phyloP scores from a whole-genome alignment of 1,139 yeast genomes.

The Lodderomyces jiufengensis region DNA sequence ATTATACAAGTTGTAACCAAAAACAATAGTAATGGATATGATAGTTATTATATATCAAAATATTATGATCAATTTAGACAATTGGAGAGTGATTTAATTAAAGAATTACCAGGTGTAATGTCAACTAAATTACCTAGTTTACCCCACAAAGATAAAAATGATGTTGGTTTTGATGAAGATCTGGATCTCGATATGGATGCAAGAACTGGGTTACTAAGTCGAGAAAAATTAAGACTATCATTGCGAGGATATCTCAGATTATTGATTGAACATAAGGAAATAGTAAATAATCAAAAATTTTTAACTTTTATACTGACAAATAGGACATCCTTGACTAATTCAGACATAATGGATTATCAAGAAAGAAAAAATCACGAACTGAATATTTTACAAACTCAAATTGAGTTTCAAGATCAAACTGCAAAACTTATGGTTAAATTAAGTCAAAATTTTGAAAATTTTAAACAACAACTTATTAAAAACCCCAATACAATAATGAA shows the following conservation, averaged over 20 bases:
- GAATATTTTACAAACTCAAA: conserved; percentile 59
- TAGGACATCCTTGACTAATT: conserved; percentile 20
- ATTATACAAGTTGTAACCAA: conserved; percentile 14
- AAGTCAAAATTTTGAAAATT: conserved; percentile 48
- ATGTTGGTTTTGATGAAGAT: conserved; percentile 20
- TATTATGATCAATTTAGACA: conserved; percentile 63
- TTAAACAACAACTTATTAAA: conserved; percentile 49
- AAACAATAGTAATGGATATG: conserved; percentile 13
- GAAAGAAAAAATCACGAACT: conserved; percentile 60
- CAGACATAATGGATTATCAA: conserved; percentile 53
- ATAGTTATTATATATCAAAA: conserved; percentile 49
- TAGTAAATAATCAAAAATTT: conserved; percentile 51
- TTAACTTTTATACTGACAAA: conserved; percentile 35
- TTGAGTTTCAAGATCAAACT: conserved; percentile 71
- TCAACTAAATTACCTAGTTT: conserved; percentile 48
- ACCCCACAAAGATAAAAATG: conserved; percentile 51
- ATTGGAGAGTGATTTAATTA: conserved; percentile 49
- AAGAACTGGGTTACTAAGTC: conserved; percentile 14
- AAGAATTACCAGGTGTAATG: conserved; percentile 66
- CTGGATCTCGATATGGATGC: conserved; percentile 1
- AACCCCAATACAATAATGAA: conserved; percentile 48
- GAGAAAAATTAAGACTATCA: conserved; percentile 71
- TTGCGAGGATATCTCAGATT: conserved; percentile 66
- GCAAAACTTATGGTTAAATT: conserved; percentile 38
- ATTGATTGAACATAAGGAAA: conserved; percentile 51